Base-by-base conservation (phyloP, 768 basidiomycete genomes). In the Macrolepiota albuminosa region DNA sequence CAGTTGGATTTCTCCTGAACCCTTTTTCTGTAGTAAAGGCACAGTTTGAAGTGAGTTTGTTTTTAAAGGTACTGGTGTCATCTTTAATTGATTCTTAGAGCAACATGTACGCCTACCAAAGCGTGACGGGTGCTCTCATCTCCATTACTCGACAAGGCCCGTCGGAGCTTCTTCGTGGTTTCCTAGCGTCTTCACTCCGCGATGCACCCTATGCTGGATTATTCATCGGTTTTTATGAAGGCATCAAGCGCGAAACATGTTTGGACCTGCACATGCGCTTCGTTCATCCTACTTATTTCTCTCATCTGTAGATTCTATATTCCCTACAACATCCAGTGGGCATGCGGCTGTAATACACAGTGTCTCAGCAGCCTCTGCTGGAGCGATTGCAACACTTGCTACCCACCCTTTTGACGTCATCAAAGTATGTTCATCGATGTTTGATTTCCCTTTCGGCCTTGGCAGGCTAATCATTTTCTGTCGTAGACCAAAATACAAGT, bases 371-470 rank as follows among this genome's bases (percentile, higher is more conserved):
- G 91, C 92, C 0, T 78, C 85, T 0, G 94, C 95, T 9, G 91
- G 94, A 2, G 86, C 86, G 2, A 78, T 95, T 55, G 93, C 93
- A 1, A 96, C 94, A 0, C 72, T 94, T 56, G 80, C 80, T 2
- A 98, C 95, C 2, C 93, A 95, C 66, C 95, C 95, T 2, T 96
- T 96, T 64, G 95, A 98, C 69, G 93, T 95, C 46, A 81, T 97
- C 64, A 98, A 98, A 81, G 93, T 91, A 62, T 37, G 50, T 13
- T 3, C n/a, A 54, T 51, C 42, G 14, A 29, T 29, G 29, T 29
- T 29, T 29, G 29, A 29, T 34, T 29, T 1, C 24, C 9, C 31
- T 4, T 14, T n/a, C 36, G 40, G 49, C 39, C 33, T 29, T 49
- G 26, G 57, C 40, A 40, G 55, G 37, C 49, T 58, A 11, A 40